These are phyloP conservation scores for Zygosaccharomyces lentus DNA, from an alignment of 805 yeast species.

Conservation along the genomic window DNA sequence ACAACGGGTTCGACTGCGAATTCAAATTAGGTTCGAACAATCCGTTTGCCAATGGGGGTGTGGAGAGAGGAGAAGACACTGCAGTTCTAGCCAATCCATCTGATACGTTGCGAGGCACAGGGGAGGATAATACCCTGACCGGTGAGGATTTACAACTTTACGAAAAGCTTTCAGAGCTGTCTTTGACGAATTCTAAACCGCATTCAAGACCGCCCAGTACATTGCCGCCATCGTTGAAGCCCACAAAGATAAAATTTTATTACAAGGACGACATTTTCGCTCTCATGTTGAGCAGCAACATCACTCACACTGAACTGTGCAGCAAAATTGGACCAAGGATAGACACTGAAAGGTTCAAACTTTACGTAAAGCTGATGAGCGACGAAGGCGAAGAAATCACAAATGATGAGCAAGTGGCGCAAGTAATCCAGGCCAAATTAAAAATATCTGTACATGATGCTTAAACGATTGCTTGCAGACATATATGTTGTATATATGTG, in stretches of 20 bases:
- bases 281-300: constrained; percentile 48
- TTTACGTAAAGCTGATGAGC: constrained; percentile 34
- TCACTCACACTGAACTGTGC: constrained; percentile 47
- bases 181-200: constrained; percentile 22
- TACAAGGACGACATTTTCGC: constrained; percentile 81
- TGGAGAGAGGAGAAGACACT: constrained; percentile 13
- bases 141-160: constrained; percentile 32
- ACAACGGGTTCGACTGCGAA: constrained; percentile 36
- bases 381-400: constrained; percentile 35
- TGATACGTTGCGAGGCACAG: constrained; percentile 5
- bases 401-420: constrained; percentile 33
- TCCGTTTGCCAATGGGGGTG: constrained; percentile 5
- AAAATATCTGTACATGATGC: constrained; percentile 39
- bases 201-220: constrained; percentile 33
- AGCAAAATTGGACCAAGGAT: constrained; percentile 50
- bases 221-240: constrained; percentile 27
- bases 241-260: constrained; percentile 63
- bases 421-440: constrained; percentile 35
- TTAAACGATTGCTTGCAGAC: constrained; percentile 12
- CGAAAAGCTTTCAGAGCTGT: constrained; percentile 27
- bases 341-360: constrained; percentile 36
- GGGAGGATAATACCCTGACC: constrained; percentile 33
- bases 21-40: constrained; percentile 4
- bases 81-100: constrained; percentile 11
- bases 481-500: neutral